Conservation (phyloP, 176 grass and related monocot genomes). For the Zea mays region DNA sequence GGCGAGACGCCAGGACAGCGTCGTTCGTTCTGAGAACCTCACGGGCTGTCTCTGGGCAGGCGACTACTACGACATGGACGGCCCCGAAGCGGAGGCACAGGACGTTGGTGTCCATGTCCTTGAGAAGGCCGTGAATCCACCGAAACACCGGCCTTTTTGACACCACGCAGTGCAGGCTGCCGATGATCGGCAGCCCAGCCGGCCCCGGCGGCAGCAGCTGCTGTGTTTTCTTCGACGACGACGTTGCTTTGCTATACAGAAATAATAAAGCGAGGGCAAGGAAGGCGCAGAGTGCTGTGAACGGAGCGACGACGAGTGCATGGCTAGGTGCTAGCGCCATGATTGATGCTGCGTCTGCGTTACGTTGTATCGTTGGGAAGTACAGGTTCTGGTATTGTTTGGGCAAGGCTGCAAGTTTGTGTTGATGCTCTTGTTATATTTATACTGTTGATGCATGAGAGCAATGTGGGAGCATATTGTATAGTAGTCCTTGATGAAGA, state of each 20-base stretch:
- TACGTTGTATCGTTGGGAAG: no score
- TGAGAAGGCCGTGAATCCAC: not conserved
- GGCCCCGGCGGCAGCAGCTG: slow-evolving; percentile 32
- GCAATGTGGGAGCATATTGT: no score
- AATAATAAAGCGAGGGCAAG: not conserved
- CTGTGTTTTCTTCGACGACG: not conserved
- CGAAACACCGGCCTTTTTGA: slow-evolving; percentile 26
- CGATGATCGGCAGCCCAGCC: slow-evolving; percentile 7
- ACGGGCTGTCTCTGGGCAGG: not conserved
- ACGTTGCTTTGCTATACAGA: not conserved
- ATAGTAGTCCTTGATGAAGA: no score
- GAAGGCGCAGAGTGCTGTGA: not conserved
- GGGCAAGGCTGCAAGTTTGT: no score
- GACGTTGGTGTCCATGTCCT: not conserved
- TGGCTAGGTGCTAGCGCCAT: not conserved
- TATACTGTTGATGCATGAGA: no score
- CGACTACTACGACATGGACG: not conserved
- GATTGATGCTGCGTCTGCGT: no score
- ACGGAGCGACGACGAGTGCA: not conserved
- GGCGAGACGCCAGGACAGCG: slow-evolving; percentile 25
- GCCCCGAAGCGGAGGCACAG: not conserved
- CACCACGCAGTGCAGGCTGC: slow-evolving; percentile 35
- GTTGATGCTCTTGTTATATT: no score
- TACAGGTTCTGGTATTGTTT: no score
- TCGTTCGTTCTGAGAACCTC: slow-evolving; percentile 27